A percentile compares a stretch with the other conserved stretches of the same genome.
Evolutionary conservation across 129 eudicot genomes (phyloP).

Genomic region (Pittosporum tobira): DNA sequence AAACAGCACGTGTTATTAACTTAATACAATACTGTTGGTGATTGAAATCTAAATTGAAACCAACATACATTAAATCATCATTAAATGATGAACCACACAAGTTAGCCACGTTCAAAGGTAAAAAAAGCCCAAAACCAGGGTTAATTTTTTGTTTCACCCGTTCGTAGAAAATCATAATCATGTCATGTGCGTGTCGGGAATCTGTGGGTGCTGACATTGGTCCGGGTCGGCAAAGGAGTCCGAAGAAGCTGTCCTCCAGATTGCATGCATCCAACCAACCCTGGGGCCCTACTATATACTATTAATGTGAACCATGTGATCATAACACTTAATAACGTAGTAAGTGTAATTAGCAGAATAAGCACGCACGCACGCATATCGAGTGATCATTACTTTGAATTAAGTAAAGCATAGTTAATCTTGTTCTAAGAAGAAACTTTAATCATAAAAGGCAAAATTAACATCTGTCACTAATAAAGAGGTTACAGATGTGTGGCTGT

Average conservation of each 20-base stretch:
- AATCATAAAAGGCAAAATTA: not conserved
- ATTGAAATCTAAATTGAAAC: too few species aligned
- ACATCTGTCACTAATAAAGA: not conserved
- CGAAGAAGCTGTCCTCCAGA: conserved; percentile 16
- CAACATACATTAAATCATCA: too few species aligned
- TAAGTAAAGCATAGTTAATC: not conserved
- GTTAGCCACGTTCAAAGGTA: too few species aligned
- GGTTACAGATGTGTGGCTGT: not conserved
- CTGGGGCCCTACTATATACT: conserved; percentile 5
- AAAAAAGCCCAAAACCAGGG: too few species aligned
- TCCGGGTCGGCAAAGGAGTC: conserved; percentile 1
- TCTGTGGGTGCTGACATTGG: not conserved
- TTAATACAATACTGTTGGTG: too few species aligned
- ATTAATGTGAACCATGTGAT: not conserved
- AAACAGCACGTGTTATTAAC: too few species aligned
- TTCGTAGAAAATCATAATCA: not conserved
- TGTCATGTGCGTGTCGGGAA: conserved; percentile 10
- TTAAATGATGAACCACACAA: too few species aligned
- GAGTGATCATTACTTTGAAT: too few species aligned
- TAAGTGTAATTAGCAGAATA: too few species aligned
- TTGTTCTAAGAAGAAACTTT: not conserved
- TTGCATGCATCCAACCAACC: not conserved
- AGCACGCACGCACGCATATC: too few species aligned
- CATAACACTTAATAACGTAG: too few species aligned
- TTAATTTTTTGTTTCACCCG: too few species aligned